Percentiles rank a stretch among this genome's conserved stretches.
Conservation (phyloP, 2,329 filamentous ascomycete species). For the Cladophialophora yegresii region DNA sequence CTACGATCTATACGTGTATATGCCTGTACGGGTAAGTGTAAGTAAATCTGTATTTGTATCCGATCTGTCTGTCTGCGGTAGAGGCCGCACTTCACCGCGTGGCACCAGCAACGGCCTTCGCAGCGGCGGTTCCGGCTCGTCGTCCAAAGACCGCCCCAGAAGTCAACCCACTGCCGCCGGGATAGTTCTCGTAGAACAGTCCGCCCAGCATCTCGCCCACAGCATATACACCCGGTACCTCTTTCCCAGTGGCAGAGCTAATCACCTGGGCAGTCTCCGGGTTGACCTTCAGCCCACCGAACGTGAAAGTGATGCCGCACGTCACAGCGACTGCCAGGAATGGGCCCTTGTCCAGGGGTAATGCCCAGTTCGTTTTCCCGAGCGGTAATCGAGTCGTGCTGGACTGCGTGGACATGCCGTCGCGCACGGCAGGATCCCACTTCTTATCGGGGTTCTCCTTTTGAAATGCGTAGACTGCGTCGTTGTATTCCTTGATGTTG, state of each 20-base stretch:
- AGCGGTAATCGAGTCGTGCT: slow-evolving; percentile 47
- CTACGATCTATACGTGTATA: neutral
- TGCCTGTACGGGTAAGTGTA: neutral
- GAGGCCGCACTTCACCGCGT: neutral
- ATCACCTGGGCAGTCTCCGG: slow-evolving; percentile 58
- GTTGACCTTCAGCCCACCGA: slow-evolving; percentile 63
- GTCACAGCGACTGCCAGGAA: slow-evolving; percentile 66
- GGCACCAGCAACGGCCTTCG: slow-evolving; percentile 3
- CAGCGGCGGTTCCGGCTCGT: slow-evolving; percentile 46
- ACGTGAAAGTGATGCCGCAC: slow-evolving; percentile 69
- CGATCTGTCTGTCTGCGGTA: neutral
- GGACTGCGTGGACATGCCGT: slow-evolving; percentile 64
- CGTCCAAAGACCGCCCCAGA: slow-evolving; percentile 59
- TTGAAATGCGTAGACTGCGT: slow-evolving; percentile 54
- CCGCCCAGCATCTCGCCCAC: slow-evolving; percentile 68
- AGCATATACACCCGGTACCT: slow-evolving; percentile 61
- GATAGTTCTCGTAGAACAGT: slow-evolving; percentile 65
- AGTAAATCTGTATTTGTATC: neutral
- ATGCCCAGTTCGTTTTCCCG: slow-evolving; percentile 67
- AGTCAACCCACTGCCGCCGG: slow-evolving; percentile 63
- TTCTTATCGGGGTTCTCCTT: slow-evolving; percentile 49
- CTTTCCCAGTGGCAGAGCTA: slow-evolving; percentile 46
- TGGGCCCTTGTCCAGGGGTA: slow-evolving; percentile 58
- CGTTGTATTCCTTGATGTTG: slow-evolving; percentile 60
- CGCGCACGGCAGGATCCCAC: slow-evolving; percentile 63